Base-by-base conservation (phyloP, 169 alveolate genomes). In the Perkinsus marinus region DNA sequence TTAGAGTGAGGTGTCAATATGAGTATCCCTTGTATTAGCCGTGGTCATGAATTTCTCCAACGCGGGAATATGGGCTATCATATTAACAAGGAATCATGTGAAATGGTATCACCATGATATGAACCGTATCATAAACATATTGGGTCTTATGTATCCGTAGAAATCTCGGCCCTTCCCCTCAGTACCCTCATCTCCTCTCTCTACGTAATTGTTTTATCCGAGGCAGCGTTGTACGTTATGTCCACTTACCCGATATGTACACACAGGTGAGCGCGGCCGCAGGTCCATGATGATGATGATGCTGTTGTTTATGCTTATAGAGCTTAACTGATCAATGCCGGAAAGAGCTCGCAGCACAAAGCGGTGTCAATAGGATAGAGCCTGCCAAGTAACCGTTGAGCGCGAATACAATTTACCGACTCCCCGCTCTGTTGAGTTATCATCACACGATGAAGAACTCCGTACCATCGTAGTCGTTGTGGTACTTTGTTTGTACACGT, bases 141-240 rank as follows among this genome's bases (percentile, higher is more conserved):
- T n/a, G n/a, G n/a, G n/a, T n/a, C n/a, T n/a, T n/a, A n/a, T n/a
- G n/a, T n/a, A n/a, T n/a, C n/a, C n/a, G n/a, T n/a, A n/a, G n/a
- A n/a, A n/a, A n/a, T n/a, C n/a, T n/a, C n/a, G n/a, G n/a, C n/a
- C n/a, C n/a, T 26, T 46, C 39, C 90, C 38, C 47, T 91, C 41
- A 39, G 43, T 89, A 46, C 92, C 39, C 43, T 39, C 90, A 19
- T 38, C 39, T 89, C 39, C 93, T 94, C 90, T 95, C 98, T 9
- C 95, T 98, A 30, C 96, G 97, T 93, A 97, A 97, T 93, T 96
- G 99, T 93, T 98, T 98, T 90, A 97, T 98, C 9, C 94, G 99
- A 90, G 99, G 99, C 69, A 97, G 98, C 26, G 98, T 97, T 22
- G 98, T 98, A 5, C 97, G 99, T 46, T 98, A 98, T 92, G 96